These are phyloP conservation scores for Schizosaccharomyces versatilis DNA, from an alignment of 1,139 yeast species.

Conservation along the genomic window DNA sequence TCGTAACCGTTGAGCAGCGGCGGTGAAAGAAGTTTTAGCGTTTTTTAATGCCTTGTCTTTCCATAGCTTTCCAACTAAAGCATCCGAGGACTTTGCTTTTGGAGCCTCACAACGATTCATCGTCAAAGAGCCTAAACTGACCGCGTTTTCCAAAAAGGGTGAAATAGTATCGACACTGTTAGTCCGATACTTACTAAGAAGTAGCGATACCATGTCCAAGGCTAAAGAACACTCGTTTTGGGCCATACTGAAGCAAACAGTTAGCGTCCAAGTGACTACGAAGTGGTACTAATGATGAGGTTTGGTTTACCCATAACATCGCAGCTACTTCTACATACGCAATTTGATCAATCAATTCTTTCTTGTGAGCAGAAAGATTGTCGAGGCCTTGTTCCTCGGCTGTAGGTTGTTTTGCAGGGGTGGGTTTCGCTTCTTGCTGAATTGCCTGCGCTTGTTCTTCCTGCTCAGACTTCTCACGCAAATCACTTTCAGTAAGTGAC, in stretches of 20 bases:
- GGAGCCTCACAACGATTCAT: background rate
- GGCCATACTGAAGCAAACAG: background rate
- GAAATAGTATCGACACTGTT: background rate
- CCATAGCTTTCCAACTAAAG: background rate
- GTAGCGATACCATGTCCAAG: background rate
- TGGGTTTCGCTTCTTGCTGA: background rate
- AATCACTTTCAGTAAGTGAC: background rate
- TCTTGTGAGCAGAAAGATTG: background rate
- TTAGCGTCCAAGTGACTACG: background rate
- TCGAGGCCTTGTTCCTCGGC: background rate
- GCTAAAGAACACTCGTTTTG: constrained; percentile 1
- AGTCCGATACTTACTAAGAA: background rate
- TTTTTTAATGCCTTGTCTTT: background rate
- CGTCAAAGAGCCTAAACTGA: background rate
- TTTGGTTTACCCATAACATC: too few relatives aligned
- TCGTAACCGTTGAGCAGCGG: background rate
- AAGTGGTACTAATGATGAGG: background rate
- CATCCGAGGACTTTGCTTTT: background rate
- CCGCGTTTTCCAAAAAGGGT: background rate
- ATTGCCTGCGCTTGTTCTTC: background rate
- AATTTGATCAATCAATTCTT: background rate
- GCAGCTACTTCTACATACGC: background rate
- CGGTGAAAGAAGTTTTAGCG: background rate
- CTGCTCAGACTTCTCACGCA: background rate
- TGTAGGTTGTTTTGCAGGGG: background rate